Evolutionary conservation across 306 rosid genomes (phyloP).

Genomic region (Elaeagnus macrophylla): DNA sequence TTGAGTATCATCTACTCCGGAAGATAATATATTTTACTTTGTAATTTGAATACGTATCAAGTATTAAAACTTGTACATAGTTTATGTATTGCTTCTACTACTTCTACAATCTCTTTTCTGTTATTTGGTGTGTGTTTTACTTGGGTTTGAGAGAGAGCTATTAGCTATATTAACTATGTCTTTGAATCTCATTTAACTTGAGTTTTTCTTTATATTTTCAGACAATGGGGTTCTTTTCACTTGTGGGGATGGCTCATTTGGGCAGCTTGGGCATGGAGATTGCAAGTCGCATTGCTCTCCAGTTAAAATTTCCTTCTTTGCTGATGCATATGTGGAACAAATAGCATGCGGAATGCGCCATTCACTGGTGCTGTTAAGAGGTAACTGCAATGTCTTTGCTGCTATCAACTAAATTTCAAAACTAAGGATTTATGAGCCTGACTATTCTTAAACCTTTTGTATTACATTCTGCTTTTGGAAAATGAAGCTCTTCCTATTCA

Average conservation of each 20-base stretch:
- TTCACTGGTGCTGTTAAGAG: slow-evolving; percentile 70
- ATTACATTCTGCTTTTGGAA: no score
- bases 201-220: slow-evolving; percentile 15
- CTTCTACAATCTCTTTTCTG: neutral
- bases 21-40: no score
- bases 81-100: neutral
- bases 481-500: no score
- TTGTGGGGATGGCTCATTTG: slow-evolving; percentile 89
- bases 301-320: slow-evolving; percentile 47
- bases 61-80: neutral
- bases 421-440: no score
- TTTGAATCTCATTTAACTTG: slow-evolving; percentile 6
- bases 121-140: neutral
- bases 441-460: no score
- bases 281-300: slow-evolving; percentile 44
- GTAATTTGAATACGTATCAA: neutral
- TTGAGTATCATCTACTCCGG: neutral
- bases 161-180: neutral
- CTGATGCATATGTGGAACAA: slow-evolving; percentile 37
- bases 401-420: no score
- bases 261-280: slow-evolving; percentile 96
- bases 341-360: slow-evolving; percentile 94
- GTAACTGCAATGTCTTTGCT: slow-evolving; percentile 20
- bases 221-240: slow-evolving; percentile 58
- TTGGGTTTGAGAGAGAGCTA: neutral